These are phyloP conservation scores for Ophioceras dolichostomum DNA, from an alignment of 2,329 filamentous ascomycete species.

Conservation along the genomic window DNA sequence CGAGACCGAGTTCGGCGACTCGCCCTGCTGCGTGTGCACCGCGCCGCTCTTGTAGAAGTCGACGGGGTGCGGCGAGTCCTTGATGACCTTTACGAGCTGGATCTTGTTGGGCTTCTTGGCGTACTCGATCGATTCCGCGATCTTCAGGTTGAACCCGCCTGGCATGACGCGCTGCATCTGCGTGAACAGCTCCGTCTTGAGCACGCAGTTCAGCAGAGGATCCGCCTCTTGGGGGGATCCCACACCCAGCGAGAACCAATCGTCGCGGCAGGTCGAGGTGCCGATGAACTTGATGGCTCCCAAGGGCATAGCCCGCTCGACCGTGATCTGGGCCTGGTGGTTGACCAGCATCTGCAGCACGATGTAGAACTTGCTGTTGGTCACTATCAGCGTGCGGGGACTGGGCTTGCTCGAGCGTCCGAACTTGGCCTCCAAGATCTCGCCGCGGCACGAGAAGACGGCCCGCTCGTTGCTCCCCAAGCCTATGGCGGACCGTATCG, in stretches of 20 bases:
- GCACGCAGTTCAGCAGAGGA: constrained; percentile 81
- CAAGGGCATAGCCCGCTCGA: constrained; percentile 72
- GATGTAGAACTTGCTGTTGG: constrained; percentile 77
- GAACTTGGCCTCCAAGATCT: constrained; percentile 86
- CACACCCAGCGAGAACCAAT: constrained; percentile 91
- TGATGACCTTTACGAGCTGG: constrained; percentile 76
- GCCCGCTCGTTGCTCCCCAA: constrained; percentile 61
- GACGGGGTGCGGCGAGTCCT: constrained; percentile 64
- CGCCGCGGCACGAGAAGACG: constrained; percentile 83
- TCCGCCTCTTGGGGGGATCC: constrained; percentile 88
- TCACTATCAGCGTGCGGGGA: constrained; percentile 74
- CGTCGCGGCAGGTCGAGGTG: constrained; percentile 71
- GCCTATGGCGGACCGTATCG: constrained; percentile 64
- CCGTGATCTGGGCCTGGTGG: constrained; percentile 65
- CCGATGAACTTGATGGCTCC: constrained; percentile 83
- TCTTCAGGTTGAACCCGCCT: constrained; percentile 69
- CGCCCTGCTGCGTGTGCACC: constrained; percentile 76
- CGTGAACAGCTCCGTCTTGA: constrained; percentile 96
- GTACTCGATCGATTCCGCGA: constrained; percentile 80
- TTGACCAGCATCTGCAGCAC: constrained; percentile 76
- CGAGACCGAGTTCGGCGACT: constrained; percentile 71
- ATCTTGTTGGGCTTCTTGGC: constrained; percentile 96
- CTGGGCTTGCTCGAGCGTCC: constrained; percentile 91
- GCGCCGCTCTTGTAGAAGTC: constrained; percentile 92
- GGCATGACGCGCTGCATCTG: constrained; percentile 74